phyloP scores from a whole-genome alignment of 176 grass and related monocot genomes.

The Musa acuminata region DNA sequence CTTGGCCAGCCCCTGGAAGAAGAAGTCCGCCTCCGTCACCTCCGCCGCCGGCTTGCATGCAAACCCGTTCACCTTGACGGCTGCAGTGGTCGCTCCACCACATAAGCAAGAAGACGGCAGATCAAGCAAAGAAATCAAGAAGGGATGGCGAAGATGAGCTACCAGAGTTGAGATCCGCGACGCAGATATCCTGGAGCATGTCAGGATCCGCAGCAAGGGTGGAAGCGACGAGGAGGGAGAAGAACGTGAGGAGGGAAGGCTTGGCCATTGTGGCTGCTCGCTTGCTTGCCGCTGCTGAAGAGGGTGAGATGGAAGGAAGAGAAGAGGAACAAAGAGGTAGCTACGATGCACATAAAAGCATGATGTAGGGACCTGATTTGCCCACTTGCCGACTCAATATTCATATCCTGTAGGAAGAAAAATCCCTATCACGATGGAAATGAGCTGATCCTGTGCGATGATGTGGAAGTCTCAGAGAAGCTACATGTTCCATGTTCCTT shows the following conservation, averaged over 20 bases:
- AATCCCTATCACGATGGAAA: too few relatives aligned
- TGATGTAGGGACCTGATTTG: too few relatives aligned
- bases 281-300: too few relatives aligned
- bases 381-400: too few relatives aligned
- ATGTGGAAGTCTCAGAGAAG: too few relatives aligned
- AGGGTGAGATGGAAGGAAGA: too few relatives aligned
- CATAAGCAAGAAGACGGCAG: neutral
- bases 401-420: too few relatives aligned
- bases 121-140: neutral
- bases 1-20: slow-evolving; percentile 31
- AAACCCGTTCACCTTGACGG: slow-evolving; percentile 60
- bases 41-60: slow-evolving; percentile 44
- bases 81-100: slow-evolving; percentile 15
- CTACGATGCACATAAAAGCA: too few relatives aligned
- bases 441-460: too few relatives aligned
- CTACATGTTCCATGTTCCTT: too few relatives aligned
- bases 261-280: neutral
- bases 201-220: slow-evolving; percentile 32
- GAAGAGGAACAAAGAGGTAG: too few relatives aligned
- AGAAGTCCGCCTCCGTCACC: slow-evolving; percentile 50
- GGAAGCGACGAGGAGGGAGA: neutral
- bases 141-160: neutral
- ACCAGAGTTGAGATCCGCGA: slow-evolving; percentile 48
- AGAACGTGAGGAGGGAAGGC: neutral
- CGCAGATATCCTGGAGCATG: slow-evolving; percentile 73